These are phyloP conservation scores for Tricholoma terreum DNA, from an alignment of 768 basidiomycete genomes.

Conservation along the genomic window DNA sequence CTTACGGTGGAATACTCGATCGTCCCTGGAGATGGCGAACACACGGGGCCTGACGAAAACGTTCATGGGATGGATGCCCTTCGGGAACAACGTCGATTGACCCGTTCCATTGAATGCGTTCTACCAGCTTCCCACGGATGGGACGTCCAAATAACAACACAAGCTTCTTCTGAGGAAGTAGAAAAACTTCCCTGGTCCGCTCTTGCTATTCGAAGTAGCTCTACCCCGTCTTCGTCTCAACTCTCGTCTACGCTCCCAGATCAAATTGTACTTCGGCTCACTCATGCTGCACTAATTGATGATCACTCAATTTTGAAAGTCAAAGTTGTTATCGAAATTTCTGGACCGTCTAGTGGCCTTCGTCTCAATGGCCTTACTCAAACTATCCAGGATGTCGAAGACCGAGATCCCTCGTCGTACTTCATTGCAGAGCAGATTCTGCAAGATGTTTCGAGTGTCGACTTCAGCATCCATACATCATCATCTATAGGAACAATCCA, in stretches of 20 bases:
- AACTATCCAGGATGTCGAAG: constrained; percentile 59
- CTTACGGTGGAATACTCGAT: constrained; percentile 83
- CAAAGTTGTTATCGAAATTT: constrained; percentile 74
- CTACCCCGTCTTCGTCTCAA: constrained; percentile 31
- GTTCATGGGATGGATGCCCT: constrained; percentile 54
- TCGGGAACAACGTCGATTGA: constrained; percentile 67
- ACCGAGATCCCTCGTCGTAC: constrained; percentile 61
- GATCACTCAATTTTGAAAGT: constrained; percentile 82
- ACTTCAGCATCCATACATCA: constrained; percentile 63
- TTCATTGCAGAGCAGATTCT: constrained; percentile 60
- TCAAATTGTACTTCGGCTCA: constrained; percentile 60
- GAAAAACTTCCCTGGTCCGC: constrained; percentile 74
- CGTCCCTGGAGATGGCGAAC: constrained; percentile 69
- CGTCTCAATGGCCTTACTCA: constrained; percentile 86
- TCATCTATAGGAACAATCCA: constrained; percentile 55
- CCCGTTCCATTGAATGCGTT: constrained; percentile 77
- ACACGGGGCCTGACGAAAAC: constrained; percentile 24
- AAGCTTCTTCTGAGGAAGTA: constrained; percentile 69
- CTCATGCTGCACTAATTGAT: constrained; percentile 68
- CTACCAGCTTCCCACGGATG: constrained; percentile 76
- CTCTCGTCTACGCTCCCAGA: constrained; percentile 35
- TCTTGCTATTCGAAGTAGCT: constrained; percentile 49
- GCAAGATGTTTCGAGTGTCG: constrained; percentile 71
- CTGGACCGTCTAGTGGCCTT: constrained; percentile 70
- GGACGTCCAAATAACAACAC: constrained; percentile 80